These are phyloP conservation scores for Rutidosis leptorrhynchoides DNA, from an alignment of 129 eudicot genomes.

Conservation along the genomic window DNA sequence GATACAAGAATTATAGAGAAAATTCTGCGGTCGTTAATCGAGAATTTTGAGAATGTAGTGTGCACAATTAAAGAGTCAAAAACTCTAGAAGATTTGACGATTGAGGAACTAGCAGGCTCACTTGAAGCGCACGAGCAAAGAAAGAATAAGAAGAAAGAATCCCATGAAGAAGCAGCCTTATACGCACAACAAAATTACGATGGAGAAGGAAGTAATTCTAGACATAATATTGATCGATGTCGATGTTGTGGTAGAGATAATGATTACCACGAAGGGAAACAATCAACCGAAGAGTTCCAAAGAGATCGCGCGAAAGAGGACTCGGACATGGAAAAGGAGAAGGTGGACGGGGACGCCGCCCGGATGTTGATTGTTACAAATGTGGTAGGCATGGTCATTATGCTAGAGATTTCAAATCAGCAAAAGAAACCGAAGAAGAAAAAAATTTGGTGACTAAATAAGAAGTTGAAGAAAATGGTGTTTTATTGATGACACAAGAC, in stretches of 20 bases:
- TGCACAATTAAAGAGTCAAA: neutral
- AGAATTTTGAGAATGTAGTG: neutral
- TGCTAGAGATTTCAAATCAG: neutral
- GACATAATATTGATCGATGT: neutral
- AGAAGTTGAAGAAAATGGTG: no score
- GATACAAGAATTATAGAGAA: no score
- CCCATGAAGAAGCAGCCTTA: conserved; percentile 5
- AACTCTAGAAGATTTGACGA: neutral
- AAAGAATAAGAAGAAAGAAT: conserved; percentile 8
- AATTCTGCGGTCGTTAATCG: conserved; percentile 1
- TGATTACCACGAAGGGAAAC: neutral
- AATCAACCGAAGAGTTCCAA: neutral
- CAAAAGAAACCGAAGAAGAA: neutral
- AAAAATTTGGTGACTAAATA: neutral
- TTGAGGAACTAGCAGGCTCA: conserved; percentile 9
- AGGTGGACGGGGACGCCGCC: neutral
- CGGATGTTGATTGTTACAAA: no score
- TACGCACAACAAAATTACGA: neutral
- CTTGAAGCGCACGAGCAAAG: conserved; percentile 1
- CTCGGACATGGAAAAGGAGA: conserved; percentile 12
- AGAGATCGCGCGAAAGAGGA: conserved; percentile 2
- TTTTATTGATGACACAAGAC: no score
- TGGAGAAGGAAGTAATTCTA: no score
- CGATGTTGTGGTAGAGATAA: conserved; percentile 1
- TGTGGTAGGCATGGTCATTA: no score